Evolutionary conservation across 2,329 filamentous ascomycete genomes (phyloP).

Genomic region (Colletotrichum theobromicola): DNA sequence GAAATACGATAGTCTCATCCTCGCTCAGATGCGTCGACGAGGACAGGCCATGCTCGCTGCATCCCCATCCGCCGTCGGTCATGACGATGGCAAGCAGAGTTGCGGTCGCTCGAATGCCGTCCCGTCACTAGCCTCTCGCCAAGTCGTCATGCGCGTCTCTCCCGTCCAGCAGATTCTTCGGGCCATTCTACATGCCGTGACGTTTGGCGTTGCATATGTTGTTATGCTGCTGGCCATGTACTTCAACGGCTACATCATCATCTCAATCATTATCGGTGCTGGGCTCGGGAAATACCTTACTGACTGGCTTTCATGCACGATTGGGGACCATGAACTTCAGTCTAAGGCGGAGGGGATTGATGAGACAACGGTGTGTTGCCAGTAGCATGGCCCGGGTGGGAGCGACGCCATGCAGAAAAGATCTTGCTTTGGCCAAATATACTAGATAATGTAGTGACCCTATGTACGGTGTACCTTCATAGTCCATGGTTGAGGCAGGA

Average conservation of each 20-base stretch:
- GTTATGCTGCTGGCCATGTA: conserved; percentile 10
- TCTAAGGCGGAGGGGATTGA: background rate
- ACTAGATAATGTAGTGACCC: too few species aligned
- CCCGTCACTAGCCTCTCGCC: fast-evolving
- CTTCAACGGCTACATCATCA: conserved; percentile 14
- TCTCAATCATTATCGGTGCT: conserved; percentile 39
- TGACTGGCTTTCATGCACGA: conserved; percentile 42
- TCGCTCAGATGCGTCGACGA: background rate
- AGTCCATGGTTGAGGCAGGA: too few species aligned
- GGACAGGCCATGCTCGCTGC: background rate
- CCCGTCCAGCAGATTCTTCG: background rate
- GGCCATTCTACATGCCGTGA: background rate
- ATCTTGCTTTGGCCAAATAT: too few species aligned
- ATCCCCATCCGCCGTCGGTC: background rate
- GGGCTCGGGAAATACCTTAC: conserved; percentile 57
- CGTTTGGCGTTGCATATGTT: conserved; percentile 2
- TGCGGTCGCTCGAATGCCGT: background rate
- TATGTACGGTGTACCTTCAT: too few species aligned
- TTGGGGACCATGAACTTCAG: fast-evolving
- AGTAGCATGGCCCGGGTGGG: background rate
- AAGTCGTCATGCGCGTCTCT: background rate
- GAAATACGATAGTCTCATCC: background rate
- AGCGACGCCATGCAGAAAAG: too few species aligned
- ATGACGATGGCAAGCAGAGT: background rate
- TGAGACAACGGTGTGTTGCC: background rate